Conservation (phyloP, 148 eudicot species). For the Bassia scoparia region DNA sequence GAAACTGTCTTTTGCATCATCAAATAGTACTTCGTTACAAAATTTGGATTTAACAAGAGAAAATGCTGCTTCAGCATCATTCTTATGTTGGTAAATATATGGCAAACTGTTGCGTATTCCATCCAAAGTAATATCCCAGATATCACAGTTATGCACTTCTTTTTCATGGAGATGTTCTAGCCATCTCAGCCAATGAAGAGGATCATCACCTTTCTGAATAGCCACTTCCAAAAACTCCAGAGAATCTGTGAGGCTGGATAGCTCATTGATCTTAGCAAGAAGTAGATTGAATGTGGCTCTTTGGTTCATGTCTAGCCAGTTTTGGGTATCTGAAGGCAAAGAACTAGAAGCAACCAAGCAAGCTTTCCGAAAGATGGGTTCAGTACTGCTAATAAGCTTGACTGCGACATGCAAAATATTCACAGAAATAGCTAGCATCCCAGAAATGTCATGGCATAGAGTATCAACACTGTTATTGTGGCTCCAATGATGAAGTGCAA, state of each 20-base stretch:
- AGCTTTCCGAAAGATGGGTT: conserved; percentile 63
- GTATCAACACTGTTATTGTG: conserved; percentile 18
- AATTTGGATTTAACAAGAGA: conserved; percentile 47
- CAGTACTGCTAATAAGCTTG: conserved; percentile 43
- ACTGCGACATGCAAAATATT: conserved; percentile 59
- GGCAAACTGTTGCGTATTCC: conserved; percentile 22
- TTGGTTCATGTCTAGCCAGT: conserved; percentile 43
- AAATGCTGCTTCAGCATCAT: conserved; percentile 43
- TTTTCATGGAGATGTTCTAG: conserved; percentile 37
- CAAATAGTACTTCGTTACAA: conserved; percentile 53
- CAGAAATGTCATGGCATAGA: conserved; percentile 12
- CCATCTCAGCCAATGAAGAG: conserved; percentile 59
- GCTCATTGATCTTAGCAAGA: conserved; percentile 32
- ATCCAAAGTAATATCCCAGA: conserved; percentile 14
- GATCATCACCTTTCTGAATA: conserved; percentile 50
- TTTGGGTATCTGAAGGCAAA: conserved; percentile 32
- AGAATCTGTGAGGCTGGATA: conserved; percentile 49
- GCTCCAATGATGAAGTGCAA: conserved; percentile 64
- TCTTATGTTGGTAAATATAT: conserved; percentile 32
- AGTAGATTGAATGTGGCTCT: conserved; percentile 41
- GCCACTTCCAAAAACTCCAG: conserved; percentile 34
- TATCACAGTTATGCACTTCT: conserved; percentile 6
- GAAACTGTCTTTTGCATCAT: conserved; percentile 41
- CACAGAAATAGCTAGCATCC: conserved; percentile 35
- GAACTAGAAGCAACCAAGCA: conserved; percentile 66